Evolutionary conservation across 768 basidiomycete species (phyloP).

Genomic region (Exidia glandulosa): DNA sequence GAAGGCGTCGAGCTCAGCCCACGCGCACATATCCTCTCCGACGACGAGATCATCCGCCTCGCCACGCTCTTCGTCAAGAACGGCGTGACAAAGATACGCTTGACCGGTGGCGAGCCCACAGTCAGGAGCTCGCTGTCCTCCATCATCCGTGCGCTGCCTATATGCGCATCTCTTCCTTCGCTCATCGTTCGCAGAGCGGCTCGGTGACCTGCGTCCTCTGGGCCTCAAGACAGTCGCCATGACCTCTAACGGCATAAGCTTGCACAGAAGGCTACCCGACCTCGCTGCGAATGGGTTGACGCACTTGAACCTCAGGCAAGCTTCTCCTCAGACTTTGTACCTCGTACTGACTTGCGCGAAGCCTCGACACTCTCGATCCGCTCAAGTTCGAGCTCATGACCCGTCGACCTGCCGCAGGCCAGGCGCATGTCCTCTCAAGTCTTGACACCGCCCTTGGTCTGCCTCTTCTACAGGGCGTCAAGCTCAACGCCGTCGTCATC

Average conservation of each 20-base stretch:
- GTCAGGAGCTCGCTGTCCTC: constrained; percentile 63
- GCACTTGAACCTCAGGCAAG: constrained; percentile 51
- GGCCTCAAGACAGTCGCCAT: constrained; percentile 71
- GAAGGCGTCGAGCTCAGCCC: constrained; percentile 72
- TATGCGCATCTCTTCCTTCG: not conserved
- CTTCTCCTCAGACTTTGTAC: not conserved
- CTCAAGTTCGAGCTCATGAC: constrained; percentile 86
- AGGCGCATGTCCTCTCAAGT: constrained; percentile 60
- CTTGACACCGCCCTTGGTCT: constrained; percentile 51
- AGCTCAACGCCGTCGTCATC: constrained; percentile 78
- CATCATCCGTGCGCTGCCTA: constrained; percentile 45
- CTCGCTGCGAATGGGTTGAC: constrained; percentile 64
- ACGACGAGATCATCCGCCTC: constrained; percentile 64
- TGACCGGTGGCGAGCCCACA: constrained; percentile 86
- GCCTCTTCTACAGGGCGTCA: constrained; percentile 45
- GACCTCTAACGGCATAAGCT: constrained; percentile 73
- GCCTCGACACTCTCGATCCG: constrained; percentile 76
- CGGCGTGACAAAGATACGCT: constrained; percentile 77
- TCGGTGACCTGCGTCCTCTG: constrained; percentile 47
- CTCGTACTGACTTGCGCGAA: constrained; percentile 15
- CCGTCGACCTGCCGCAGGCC: constrained; percentile 48
- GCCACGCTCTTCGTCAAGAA: constrained; percentile 66
- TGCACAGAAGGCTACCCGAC: constrained; percentile 60
- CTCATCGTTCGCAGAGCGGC: constrained; percentile 29
- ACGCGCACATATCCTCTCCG: constrained; percentile 52